Base-by-base conservation (phyloP, 148 eudicot genomes). In the Dysphania ambrosioides region DNA sequence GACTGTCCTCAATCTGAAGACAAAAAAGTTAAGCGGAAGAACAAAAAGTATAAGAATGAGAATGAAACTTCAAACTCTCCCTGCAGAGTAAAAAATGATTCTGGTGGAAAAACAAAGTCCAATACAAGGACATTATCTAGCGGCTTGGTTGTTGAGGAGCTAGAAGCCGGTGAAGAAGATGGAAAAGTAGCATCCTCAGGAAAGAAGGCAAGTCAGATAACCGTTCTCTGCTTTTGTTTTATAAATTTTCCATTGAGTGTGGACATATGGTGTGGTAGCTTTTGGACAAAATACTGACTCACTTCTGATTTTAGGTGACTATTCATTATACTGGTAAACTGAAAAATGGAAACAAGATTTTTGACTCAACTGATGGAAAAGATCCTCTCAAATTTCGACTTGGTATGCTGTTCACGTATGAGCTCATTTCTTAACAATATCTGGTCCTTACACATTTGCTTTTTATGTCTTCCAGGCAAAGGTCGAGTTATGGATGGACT, bases 301-400 rank as follows among this genome's bases (percentile, higher is more conserved):
- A n/a, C 26, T 32, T 26, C 61, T 85, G 75, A 71, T 40, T 71
- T 76, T 84, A 91, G 98, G 87, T 91, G 73, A 90, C 82, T 70
- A 72, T 94, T 60, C 79, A 78, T 73, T 94, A 82, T 72, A 85
- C 86, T 65, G 93, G 81, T 80, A 85, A 55, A 78, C 59, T 90
- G 79, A 90, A 82, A 79, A 95, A 85, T 51, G 85, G 77, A 44
- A 93, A 87, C 51, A 77, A 41, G 56, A 73, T 84, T 10, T 79
- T 89, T 79, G 85, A 85, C 73, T 79, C 96, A 6, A 86, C 83
- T 72, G 58, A 80, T 67, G 91, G 90, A 63, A 84, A 85, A 69
- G 55, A 75, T 65, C 93, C 96, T 57, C 75, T 74, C 26, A 87
- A 83, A 75, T 88, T 90, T 63, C 92, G 92, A 26, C 81, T 93